These are phyloP conservation scores for Xerocomus brunneocitrinus DNA, from an alignment of 768 basidiomycete species.

Conservation along the genomic window DNA sequence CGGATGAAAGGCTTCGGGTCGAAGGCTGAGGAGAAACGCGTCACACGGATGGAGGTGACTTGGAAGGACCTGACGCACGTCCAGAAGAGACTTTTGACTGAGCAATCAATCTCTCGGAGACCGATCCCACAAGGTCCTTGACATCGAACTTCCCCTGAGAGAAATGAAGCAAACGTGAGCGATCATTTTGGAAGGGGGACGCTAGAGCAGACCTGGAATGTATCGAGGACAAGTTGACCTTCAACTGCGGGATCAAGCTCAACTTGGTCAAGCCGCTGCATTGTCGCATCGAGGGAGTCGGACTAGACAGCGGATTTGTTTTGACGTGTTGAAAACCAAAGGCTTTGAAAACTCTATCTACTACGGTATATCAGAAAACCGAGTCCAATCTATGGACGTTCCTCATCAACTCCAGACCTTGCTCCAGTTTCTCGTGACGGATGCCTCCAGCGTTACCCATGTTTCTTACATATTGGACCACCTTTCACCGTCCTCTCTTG, in stretches of 20 bases:
- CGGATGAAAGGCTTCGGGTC: slow-evolving; percentile 90
- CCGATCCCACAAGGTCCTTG: slow-evolving; percentile 79
- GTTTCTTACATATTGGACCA: slow-evolving; percentile 54
- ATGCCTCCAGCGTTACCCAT: slow-evolving; percentile 54
- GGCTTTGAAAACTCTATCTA: neutral
- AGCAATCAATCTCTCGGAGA: slow-evolving; percentile 84
- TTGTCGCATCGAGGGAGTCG: slow-evolving; percentile 9
- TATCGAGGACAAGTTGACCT: slow-evolving; percentile 47
- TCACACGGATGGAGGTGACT: slow-evolving; percentile 1
- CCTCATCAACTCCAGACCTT: slow-evolving; percentile 56
- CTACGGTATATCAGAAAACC: too few species aligned
- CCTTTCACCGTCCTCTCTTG: slow-evolving; percentile 50
- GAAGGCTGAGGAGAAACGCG: slow-evolving; percentile 56
- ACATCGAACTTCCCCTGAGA: slow-evolving; percentile 84
- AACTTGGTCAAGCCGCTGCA: slow-evolving; percentile 22
- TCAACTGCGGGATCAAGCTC: slow-evolving; percentile 51
- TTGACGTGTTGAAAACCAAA: slow-evolving; percentile 31
- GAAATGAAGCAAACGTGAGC: slow-evolving; percentile 25
- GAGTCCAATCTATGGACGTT: slow-evolving; percentile 35
- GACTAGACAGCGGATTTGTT: slow-evolving; percentile 16
- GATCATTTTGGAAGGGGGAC: neutral
- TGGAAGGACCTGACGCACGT: slow-evolving; percentile 48
- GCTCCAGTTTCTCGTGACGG: slow-evolving; percentile 67
- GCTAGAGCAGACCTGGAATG: slow-evolving; percentile 46
- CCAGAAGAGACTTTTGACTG: slow-evolving; percentile 82